A percentile compares a stretch with the other conserved stretches of the same genome.
These are phyloP conservation scores for Sporothrix euskadiensis DNA, from an alignment of 2,329 filamentous ascomycete species.

Conservation along the genomic window DNA sequence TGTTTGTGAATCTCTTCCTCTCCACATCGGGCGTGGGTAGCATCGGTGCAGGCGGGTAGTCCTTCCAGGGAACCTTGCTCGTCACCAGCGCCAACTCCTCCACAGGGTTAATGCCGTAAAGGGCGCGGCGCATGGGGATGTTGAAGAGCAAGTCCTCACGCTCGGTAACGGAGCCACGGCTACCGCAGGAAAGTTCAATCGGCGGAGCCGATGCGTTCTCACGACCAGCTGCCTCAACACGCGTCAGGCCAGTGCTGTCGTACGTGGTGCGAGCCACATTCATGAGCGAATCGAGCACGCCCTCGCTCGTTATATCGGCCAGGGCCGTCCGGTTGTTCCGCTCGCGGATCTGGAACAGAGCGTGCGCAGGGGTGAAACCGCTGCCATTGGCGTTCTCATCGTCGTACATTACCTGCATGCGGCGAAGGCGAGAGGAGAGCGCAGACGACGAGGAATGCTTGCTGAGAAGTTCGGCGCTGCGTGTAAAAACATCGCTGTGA, in stretches of 20 bases:
- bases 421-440: constrained; percentile 52
- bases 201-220: constrained; percentile 83
- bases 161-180: constrained; percentile 64
- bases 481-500: constrained; percentile 70
- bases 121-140: constrained; percentile 66
- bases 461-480: constrained; percentile 54
- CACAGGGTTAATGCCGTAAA: constrained; percentile 65
- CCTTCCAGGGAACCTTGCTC: constrained; percentile 65
- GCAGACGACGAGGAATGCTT: constrained; percentile 46
- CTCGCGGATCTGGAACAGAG: constrained; percentile 77
- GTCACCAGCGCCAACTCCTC: constrained; percentile 76
- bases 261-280: constrained; percentile 72
- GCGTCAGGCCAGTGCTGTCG: constrained; percentile 67
- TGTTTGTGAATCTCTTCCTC: constrained; percentile 84
- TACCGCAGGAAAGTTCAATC: constrained; percentile 75
- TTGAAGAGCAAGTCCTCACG: constrained; percentile 79
- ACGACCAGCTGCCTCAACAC: constrained; percentile 78
- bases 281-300: constrained; percentile 72
- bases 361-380: constrained; percentile 69
- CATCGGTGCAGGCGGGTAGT: constrained; percentile 64
- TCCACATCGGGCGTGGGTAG: constrained; percentile 77
- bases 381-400: constrained; percentile 51
- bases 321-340: constrained; percentile 67
- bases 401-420: constrained; percentile 70
- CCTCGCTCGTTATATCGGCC: constrained; percentile 69